Conservation (phyloP, 192 early-diverging fungal genomes). For the Rhizoclosmatium globosum region DNA sequence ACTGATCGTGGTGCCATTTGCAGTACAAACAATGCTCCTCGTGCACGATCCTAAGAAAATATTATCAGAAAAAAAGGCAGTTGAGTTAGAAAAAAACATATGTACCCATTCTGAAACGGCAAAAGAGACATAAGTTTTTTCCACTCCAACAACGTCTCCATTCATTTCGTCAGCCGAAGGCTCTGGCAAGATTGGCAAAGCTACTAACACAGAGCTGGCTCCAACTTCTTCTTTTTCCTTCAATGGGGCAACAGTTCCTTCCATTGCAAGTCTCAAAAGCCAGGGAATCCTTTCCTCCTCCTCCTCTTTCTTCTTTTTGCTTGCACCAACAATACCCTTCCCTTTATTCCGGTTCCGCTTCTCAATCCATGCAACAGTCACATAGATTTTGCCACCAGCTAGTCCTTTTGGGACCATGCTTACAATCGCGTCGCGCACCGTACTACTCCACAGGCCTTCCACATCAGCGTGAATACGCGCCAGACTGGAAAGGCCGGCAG, state of each 20-base stretch:
- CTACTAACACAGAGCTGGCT: background rate
- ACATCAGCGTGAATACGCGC: slow-evolving; percentile 36
- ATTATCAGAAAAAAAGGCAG: background rate
- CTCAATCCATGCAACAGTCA: slow-evolving; percentile 59
- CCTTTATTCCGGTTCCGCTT: slow-evolving; percentile 56
- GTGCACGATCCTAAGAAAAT: slow-evolving; percentile 33
- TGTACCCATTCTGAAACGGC: slow-evolving; percentile 48
- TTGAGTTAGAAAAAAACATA: slow-evolving; percentile 2
- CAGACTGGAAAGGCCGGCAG: slow-evolving; percentile 1
- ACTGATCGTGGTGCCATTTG: slow-evolving; percentile 54
- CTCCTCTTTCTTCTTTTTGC: slow-evolving; percentile 36
- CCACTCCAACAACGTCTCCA: slow-evolving; percentile 10
- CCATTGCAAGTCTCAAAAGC: slow-evolving; percentile 45
- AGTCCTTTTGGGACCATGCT: slow-evolving; percentile 29
- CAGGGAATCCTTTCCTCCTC: slow-evolving; percentile 41
- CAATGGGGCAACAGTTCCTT: slow-evolving; percentile 48
- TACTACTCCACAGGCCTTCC: slow-evolving; percentile 43
- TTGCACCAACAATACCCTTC: background rate
- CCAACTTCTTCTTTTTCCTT: slow-evolving; percentile 13
- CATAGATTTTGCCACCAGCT: slow-evolving; percentile 41
- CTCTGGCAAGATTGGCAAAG: background rate
- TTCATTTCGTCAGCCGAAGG: background rate
- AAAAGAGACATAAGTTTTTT: slow-evolving; percentile 47
- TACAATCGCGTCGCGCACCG: slow-evolving; percentile 48
- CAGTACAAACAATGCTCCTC: slow-evolving; percentile 43